Conservation (phyloP, 345 rosid genomes). For the Linum usitatissimum region DNA sequence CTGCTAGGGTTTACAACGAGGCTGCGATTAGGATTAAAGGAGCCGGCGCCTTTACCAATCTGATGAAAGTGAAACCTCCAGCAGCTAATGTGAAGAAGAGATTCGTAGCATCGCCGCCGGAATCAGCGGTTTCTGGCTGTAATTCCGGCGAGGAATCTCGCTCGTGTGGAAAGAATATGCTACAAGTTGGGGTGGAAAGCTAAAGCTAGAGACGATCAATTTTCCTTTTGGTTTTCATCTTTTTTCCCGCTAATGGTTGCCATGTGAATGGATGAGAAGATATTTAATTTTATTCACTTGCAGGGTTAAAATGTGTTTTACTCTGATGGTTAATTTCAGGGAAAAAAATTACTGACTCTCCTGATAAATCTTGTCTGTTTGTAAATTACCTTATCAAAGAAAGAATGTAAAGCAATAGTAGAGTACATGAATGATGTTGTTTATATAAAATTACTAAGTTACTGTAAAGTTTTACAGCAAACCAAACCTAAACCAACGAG, state of each 20-base stretch:
- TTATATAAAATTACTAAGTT: too few species aligned
- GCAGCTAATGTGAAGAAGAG: neutral
- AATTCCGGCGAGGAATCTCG: neutral
- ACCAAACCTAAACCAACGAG: too few species aligned
- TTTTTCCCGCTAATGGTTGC: neutral
- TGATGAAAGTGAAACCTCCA: neutral
- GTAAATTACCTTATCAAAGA: too few species aligned
- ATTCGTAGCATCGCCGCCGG: neutral
- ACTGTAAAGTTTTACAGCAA: too few species aligned
- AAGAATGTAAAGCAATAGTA: too few species aligned
- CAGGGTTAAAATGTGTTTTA: too few species aligned
- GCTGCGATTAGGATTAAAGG: neutral
- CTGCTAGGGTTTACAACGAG: neutral
- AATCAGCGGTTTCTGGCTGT: neutral
- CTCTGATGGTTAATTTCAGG: too few species aligned
- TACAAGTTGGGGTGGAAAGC: neutral
- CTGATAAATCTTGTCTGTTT: too few species aligned
- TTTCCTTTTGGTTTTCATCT: neutral
- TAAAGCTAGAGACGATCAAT: neutral
- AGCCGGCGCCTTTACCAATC: neutral
- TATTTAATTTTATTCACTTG: too few species aligned
- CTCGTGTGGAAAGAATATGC: neutral
- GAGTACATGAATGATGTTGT: too few species aligned
- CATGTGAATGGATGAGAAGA: too few species aligned
- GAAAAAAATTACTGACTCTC: too few species aligned